A percentile compares a stretch with the other conserved stretches of the same genome.
These are phyloP conservation scores for Kwoniella botswanensis DNA, from an alignment of 768 basidiomycete genomes.

Conservation along the genomic window DNA sequence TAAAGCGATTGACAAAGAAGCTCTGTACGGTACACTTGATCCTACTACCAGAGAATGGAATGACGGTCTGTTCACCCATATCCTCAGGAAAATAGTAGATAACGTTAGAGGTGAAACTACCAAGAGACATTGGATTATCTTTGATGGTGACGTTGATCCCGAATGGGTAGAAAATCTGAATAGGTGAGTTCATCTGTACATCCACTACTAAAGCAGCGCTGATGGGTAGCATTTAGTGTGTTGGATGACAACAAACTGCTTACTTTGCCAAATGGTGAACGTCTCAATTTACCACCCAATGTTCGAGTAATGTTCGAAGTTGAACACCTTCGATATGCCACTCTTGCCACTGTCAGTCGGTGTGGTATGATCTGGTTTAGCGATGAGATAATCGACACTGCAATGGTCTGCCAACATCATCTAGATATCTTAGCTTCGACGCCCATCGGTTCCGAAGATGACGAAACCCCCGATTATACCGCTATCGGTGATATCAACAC, in stretches of 20 bases:
- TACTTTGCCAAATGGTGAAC: slow-evolving; percentile 96
- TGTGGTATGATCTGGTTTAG: slow-evolving; percentile 99
- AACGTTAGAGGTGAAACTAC: slow-evolving; percentile 96
- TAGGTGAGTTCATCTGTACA: slow-evolving; percentile 65
- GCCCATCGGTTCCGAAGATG: slow-evolving; percentile 87
- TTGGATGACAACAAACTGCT: slow-evolving; percentile 97
- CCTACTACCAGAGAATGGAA: slow-evolving; percentile 99
- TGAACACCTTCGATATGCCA: slow-evolving; percentile 95
- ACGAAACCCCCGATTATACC: slow-evolving; percentile 65
- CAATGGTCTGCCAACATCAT: slow-evolving; percentile 90
- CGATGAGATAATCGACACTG: slow-evolving; percentile 87
- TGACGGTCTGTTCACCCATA: slow-evolving; percentile 96
- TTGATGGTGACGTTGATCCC: slow-evolving; percentile 98
- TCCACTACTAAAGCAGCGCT: neutral
- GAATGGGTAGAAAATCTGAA: slow-evolving; percentile 99
- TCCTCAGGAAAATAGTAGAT: slow-evolving; percentile 95
- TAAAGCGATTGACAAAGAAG: slow-evolving; percentile 98
- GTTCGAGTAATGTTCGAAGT: slow-evolving; percentile 99
- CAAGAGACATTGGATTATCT: slow-evolving; percentile 98
- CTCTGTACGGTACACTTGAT: slow-evolving; percentile 94
- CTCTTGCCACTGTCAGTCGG: slow-evolving; percentile 96
- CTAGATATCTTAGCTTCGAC: slow-evolving; percentile 74
- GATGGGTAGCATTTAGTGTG: slow-evolving; percentile 66
- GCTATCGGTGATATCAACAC: slow-evolving; percentile 64
- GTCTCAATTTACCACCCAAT: slow-evolving; percentile 92